Percentiles rank a stretch among this genome's conserved stretches.
Conservation (phyloP, 805 yeast genomes). For the Pichia thaimueangensis region DNA sequence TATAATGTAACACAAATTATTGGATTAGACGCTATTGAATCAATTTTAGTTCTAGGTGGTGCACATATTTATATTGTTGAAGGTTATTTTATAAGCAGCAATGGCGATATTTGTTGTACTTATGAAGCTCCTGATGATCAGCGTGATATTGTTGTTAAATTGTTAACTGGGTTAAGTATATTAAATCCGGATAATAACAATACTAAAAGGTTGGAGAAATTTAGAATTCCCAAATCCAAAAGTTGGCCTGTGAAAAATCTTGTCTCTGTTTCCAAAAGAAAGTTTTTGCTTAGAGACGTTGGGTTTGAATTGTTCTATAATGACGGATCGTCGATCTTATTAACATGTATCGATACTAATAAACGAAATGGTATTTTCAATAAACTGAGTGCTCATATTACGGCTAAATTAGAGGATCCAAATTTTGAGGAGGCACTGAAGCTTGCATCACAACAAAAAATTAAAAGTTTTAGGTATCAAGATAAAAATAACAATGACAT, state of each 20-base stretch:
- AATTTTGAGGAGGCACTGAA: constrained; percentile 50
- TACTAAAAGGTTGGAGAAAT: constrained; percentile 7
- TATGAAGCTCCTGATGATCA: constrained; percentile 55
- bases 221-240: constrained; percentile 39
- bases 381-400: constrained; percentile 42
- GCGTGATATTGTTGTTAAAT: constrained; percentile 63
- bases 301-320: constrained; percentile 73
- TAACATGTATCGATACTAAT: constrained; percentile 52
- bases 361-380: constrained; percentile 53
- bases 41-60: constrained; percentile 64
- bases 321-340: constrained; percentile 63
- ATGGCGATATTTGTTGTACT: constrained; percentile 55
- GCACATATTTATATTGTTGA: constrained; percentile 62
- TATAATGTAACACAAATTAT: constrained; percentile 72
- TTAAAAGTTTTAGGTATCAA: background rate
- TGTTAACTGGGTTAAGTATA: constrained; percentile 37
- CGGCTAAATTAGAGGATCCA: constrained; percentile 44
- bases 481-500: background rate
- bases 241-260: constrained; percentile 58
- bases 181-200: constrained; percentile 10
- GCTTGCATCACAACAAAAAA: constrained; percentile 35
- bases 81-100: constrained; percentile 52
- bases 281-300: constrained; percentile 70
- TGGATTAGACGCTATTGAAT: constrained; percentile 74
- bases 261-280: constrained; percentile 63